These are phyloP conservation scores for Phyllosticta citribraziliensis DNA, from an alignment of 2,329 filamentous ascomycete species.

Conservation along the genomic window DNA sequence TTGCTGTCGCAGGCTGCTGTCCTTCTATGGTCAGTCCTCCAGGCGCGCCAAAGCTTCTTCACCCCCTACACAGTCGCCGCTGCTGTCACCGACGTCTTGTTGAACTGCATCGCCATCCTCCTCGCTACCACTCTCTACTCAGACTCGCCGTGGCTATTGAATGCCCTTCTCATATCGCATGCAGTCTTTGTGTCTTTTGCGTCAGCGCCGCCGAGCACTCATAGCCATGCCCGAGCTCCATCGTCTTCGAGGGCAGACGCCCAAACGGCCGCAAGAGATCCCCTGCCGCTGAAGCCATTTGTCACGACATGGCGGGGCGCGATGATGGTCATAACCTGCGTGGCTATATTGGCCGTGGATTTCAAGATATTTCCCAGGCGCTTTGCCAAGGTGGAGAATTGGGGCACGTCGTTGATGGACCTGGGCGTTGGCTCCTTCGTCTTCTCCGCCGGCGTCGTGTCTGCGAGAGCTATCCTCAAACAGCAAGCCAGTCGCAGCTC, in stretches of 20 bases:
- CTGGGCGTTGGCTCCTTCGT: constrained; percentile 96
- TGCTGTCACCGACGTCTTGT: constrained; percentile 70
- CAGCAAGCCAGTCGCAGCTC: constrained; percentile 46
- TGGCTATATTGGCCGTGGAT: constrained; percentile 93
- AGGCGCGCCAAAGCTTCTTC: constrained; percentile 78
- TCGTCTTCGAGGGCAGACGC: constrained; percentile 17
- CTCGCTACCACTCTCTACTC: constrained; percentile 83
- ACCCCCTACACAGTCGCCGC: constrained; percentile 57
- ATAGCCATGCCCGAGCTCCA: constrained; percentile 15
- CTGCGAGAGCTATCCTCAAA: constrained; percentile 69
- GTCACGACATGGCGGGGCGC: constrained; percentile 82
- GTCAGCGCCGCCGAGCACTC: constrained; percentile 17
- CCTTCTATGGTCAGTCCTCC: constrained; percentile 80
- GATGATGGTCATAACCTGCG: constrained; percentile 84
- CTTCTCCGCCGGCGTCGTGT: constrained; percentile 86
- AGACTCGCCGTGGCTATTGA: constrained; percentile 61
- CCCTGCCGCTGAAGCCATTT: constrained; percentile 77
- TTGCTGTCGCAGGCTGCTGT: constrained; percentile 55
- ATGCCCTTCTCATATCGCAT: constrained; percentile 62
- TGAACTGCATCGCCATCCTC: constrained; percentile 74
- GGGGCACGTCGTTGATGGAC: constrained; percentile 99
- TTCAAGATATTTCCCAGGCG: constrained; percentile 86
- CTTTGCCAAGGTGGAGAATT: constrained; percentile 98
- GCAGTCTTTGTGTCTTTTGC: constrained; percentile 51
- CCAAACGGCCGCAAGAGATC: constrained; percentile 24